Base-by-base conservation (phyloP, 106 monocot species). In the Allium sativum region DNA sequence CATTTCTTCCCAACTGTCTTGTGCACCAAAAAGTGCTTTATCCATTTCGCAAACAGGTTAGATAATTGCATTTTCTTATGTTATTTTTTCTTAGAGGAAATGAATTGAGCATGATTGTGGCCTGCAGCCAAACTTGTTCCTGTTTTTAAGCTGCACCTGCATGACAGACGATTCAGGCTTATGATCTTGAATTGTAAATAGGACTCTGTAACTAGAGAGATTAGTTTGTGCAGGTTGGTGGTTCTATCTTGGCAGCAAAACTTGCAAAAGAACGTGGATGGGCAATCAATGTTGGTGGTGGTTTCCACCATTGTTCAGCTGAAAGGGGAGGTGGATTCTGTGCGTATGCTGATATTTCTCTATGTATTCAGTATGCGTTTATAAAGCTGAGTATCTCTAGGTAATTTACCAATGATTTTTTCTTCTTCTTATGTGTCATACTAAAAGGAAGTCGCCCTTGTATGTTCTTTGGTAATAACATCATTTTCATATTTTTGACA, bases 221-320 rank as follows among this genome's bases (percentile, higher is more conserved):
- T 44, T 52, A 8, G 18, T 18, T 43, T 71, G 46, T 59, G 64
- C 61, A 98, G 96, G 87, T 85, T 19, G 96, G 96, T 15, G 96
- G 96, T 43, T 83, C 96, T 31, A 75, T 98, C 55, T 67, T 92
- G 73, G 87, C 91, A 55, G 92, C 88, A 65, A 98, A 98, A 55
- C 76, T 91, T 71, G 96, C 96, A 52, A 74, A 77, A 59, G 88
- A 98, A 48, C 77, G 84, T 55, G 96, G 92, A 56, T 98, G 96
- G 96, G 87, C 96, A 42, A 92, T 98, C 7, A 98, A 98, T 80
- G 82, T 98, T 40, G 96, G 96, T 70, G 96, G 96, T 18, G 91
- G 96, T 60, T 98, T 98, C 61, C 96, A 98, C 67, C 96, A 98
- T 67, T 98, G 96, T 68, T 98, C 91, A 10, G 84, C 96, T 64